Evolutionary conservation across 441 rosid genomes (phyloP).

Genomic region (Theobroma grandiflorum): DNA sequence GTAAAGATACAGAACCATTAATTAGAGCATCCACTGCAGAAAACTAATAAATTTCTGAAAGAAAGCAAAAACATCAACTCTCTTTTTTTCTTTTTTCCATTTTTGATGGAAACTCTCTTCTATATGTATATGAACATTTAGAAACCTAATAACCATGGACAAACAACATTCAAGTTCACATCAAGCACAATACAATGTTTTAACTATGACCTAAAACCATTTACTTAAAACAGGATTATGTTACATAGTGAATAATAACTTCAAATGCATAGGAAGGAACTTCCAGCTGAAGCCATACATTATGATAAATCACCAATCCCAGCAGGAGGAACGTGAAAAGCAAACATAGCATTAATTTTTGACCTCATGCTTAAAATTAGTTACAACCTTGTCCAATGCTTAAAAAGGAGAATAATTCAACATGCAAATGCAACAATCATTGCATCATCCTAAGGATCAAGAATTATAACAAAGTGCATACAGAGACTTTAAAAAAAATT

Average conservation of each 20-base stretch:
- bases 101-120: neutral
- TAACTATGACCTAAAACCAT: neutral
- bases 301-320: neutral
- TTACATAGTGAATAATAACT: neutral
- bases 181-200: neutral
- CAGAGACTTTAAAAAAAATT: neutral
- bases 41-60: neutral
- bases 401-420: neutral
- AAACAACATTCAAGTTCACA: neutral
- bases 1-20: no score
- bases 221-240: neutral
- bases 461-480: neutral
- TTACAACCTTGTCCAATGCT: neutral
- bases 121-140: neutral
- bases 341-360: neutral
- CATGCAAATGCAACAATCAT: neutral
- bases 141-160: neutral
- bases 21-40: neutral
- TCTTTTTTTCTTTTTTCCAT: neutral
- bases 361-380: neutral
- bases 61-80: neutral
- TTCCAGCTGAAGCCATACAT: neutral
- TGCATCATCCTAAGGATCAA: neutral
- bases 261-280: neutral
- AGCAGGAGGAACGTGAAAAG: neutral